Evolutionary conservation across 2,329 filamentous ascomycete genomes (phyloP).

Genomic region (Epicoccum sorghinum): DNA sequence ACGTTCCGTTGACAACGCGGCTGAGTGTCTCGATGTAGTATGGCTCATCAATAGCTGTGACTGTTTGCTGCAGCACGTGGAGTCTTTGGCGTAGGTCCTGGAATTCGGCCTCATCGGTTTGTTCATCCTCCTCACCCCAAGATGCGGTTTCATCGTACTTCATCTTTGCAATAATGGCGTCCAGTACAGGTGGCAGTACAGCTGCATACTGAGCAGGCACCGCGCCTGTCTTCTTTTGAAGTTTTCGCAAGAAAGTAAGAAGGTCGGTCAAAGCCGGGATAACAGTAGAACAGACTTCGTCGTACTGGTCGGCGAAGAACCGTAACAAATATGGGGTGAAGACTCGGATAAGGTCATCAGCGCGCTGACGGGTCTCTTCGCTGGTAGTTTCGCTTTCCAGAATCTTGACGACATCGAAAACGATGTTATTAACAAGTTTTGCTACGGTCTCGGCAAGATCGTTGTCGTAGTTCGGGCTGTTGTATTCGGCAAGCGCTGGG

Average conservation of each 20-base stretch:
- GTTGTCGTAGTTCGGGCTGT: conserved; percentile 87
- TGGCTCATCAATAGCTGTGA: conserved; percentile 84
- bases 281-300: conserved; percentile 95
- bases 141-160: conserved; percentile 92
- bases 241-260: conserved; percentile 85
- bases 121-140: conserved; percentile 93
- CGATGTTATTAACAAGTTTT: conserved; percentile 89
- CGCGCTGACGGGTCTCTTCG: conserved; percentile 70
- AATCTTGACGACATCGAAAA: conserved; percentile 85
- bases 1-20: conserved; percentile 84
- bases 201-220: conserved; percentile 77
- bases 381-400: conserved; percentile 73
- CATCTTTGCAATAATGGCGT: conserved; percentile 95
- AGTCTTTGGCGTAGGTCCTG: conserved; percentile 90
- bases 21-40: conserved; percentile 90
- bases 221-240: conserved; percentile 65
- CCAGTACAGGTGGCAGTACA: conserved; percentile 85
- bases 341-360: conserved; percentile 79
- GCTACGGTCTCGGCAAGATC: conserved; percentile 94
- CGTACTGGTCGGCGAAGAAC: conserved; percentile 97
- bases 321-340: conserved; percentile 88
- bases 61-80: conserved; percentile 88
- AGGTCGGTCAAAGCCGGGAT: conserved; percentile 93
- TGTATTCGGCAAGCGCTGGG: conserved; percentile 77
- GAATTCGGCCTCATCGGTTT: conserved; percentile 97